Conservation (phyloP, 306 rosid species). For the Cucumis melo region DNA sequence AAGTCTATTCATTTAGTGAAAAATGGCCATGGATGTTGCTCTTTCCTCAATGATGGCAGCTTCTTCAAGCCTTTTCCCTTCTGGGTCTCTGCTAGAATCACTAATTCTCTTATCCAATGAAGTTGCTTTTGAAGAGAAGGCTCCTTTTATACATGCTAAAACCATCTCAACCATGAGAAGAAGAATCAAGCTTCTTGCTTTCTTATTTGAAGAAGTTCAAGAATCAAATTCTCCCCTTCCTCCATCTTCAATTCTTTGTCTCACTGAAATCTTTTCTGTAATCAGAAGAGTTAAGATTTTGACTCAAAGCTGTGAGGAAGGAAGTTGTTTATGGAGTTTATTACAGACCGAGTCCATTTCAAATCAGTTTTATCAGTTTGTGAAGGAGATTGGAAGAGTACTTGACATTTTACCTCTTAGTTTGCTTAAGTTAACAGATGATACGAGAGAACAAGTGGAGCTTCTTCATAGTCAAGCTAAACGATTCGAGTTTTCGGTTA, state of each 20-base stretch:
- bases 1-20: conserved; percentile 8
- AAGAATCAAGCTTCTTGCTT: conserved; percentile 70
- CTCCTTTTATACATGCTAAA: conserved; percentile 36
- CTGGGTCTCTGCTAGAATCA: conserved; percentile 56
- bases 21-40: conserved; percentile 32
- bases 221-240: conserved; percentile 51
- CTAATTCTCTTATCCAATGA: conserved; percentile 48
- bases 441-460: conserved; percentile 67
- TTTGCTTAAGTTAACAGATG: conserved; percentile 50
- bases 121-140: conserved; percentile 48
- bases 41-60: conserved; percentile 38
- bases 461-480: conserved; percentile 71
- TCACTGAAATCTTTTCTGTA: conserved; percentile 75
- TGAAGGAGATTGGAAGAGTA: conserved; percentile 74
- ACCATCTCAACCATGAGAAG: conserved; percentile 67
- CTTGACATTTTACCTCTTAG: conserved; percentile 72
- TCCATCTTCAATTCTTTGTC: conserved; percentile 71
- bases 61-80: conserved; percentile 48
- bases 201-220: conserved; percentile 74
- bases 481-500: conserved; percentile 36
- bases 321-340: conserved; percentile 70
- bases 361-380: conserved; percentile 54
- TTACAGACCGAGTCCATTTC: conserved; percentile 45
- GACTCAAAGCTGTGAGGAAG: conserved; percentile 56
- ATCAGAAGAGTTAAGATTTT: conserved; percentile 49